phyloP scores from a whole-genome alignment of 805 yeast genomes.

The Metschnikowia dekortorum region DNA sequence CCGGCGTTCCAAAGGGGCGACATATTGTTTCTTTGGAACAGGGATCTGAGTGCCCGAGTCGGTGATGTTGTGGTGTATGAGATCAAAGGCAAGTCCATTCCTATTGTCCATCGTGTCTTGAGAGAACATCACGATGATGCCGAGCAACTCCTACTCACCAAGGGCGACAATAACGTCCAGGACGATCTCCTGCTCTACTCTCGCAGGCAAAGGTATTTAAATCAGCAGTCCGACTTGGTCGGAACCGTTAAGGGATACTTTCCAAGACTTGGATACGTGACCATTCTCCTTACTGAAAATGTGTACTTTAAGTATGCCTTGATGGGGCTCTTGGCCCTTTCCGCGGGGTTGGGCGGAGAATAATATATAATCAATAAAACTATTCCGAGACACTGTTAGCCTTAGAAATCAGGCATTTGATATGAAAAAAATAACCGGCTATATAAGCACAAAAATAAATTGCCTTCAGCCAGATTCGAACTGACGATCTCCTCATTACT shows the following conservation, averaged over 20 bases:
- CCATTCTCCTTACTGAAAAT: slow-evolving; percentile 87
- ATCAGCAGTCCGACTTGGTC: slow-evolving; percentile 71
- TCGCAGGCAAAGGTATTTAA: slow-evolving; percentile 67
- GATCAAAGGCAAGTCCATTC: slow-evolving; percentile 70
- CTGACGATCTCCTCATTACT: slow-evolving; percentile 41
- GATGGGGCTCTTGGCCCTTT: slow-evolving; percentile 67
- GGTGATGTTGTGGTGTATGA: slow-evolving; percentile 96
- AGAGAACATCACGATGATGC: slow-evolving; percentile 65
- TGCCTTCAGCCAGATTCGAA: slow-evolving; percentile 18
- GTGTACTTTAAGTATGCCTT: slow-evolving; percentile 74
- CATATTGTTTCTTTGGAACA: slow-evolving; percentile 84
- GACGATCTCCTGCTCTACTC: slow-evolving; percentile 88
- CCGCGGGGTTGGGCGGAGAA: slow-evolving; percentile 50
- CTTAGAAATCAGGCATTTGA: not conserved
- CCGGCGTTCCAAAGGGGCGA: slow-evolving; percentile 99
- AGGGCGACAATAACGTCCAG: slow-evolving; percentile 93
- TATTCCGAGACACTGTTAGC: not conserved
- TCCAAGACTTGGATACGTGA: slow-evolving; percentile 85
- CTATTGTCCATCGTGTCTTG: slow-evolving; percentile 94
- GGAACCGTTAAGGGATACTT: slow-evolving; percentile 92
- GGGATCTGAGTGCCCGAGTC: slow-evolving; percentile 59
- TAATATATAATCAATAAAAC: not conserved
- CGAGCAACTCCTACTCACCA: slow-evolving; percentile 76
- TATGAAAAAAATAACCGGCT: no score
- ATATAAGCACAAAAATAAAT: no score